A percentile compares a stretch with the other conserved stretches of the same genome.
phyloP scores from a whole-genome alignment of 257 asterid genomes.

The Echium plantagineum region DNA sequence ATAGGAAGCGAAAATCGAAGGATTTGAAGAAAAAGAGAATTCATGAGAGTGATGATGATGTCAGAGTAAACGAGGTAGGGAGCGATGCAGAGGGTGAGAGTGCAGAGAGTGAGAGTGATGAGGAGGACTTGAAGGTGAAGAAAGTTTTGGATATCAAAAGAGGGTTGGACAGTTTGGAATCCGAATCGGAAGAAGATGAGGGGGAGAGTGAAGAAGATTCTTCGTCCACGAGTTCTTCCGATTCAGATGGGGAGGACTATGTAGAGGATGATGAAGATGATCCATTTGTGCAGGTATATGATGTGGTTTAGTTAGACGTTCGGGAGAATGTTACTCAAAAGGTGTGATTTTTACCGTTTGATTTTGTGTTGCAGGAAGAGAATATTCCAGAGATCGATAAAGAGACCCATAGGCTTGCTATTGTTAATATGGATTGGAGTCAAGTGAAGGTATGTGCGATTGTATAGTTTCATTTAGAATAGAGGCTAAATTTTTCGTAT shows the following conservation, averaged over 20 bases:
- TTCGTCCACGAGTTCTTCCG: constrained; percentile 34
- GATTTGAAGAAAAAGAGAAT: constrained; percentile 10
- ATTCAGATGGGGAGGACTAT: constrained; percentile 9
- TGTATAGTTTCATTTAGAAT: neutral
- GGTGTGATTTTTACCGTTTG: constrained; percentile 2
- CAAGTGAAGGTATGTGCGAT: constrained; percentile 56
- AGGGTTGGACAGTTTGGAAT: constrained; percentile 11
- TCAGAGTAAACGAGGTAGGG: constrained; percentile 8
- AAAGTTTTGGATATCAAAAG: neutral
- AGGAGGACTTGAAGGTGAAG: constrained; percentile 15
- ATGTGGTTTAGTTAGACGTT: neutral
- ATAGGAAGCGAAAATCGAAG: constrained; percentile 11
- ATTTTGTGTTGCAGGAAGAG: constrained; percentile 37
- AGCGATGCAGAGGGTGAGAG: constrained; percentile 8
- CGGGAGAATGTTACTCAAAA: neutral
- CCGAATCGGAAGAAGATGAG: constrained; percentile 18
- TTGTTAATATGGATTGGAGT: constrained; percentile 85
- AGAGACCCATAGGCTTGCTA: constrained; percentile 78
- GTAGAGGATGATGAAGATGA: constrained; percentile 12
- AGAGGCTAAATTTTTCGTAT: neutral
- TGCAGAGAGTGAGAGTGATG: constrained; percentile 15
- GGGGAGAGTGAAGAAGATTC: constrained; percentile 29
- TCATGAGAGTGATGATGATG: constrained; percentile 20
- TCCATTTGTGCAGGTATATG: constrained; percentile 18
- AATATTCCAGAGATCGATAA: constrained; percentile 66